These are phyloP conservation scores for Wickerhamomyces rabaulensis DNA, from an alignment of 805 yeast genomes.

Conservation along the genomic window DNA sequence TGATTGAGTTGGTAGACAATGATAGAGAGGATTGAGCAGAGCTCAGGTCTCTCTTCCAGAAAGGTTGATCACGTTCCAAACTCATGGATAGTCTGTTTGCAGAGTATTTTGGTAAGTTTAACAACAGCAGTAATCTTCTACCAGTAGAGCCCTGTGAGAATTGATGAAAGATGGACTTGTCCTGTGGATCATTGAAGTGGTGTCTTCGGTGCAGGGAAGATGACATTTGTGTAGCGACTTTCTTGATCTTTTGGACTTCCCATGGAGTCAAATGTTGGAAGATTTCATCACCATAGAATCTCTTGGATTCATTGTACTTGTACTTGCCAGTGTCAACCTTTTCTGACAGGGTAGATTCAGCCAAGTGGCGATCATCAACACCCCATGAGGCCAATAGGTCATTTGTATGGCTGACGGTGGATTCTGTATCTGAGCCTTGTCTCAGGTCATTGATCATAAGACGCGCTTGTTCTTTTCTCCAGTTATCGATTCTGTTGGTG, in stretches of 20 bases:
- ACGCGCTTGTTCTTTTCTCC: constrained; percentile 25
- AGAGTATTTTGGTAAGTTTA: constrained; percentile 16
- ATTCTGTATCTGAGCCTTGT: constrained; percentile 7
- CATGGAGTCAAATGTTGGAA: constrained; percentile 15
- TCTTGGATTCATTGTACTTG: constrained; percentile 4
- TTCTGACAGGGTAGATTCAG: neutral
- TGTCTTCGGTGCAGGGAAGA: constrained; percentile 16
- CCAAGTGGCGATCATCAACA: constrained; percentile 22
- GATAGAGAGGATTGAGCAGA: constrained; percentile 25
- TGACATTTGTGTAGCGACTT: constrained; percentile 20
- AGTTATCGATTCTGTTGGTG: constrained; percentile 21
- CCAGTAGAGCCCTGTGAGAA: constrained; percentile 5
- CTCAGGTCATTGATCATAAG: constrained; percentile 17
- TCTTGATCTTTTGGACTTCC: constrained; percentile 22
- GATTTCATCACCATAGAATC: constrained; percentile 25
- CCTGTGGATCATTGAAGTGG: neutral
- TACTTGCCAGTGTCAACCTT: constrained; percentile 2
- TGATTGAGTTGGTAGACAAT: constrained; percentile 19
- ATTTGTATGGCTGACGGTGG: constrained; percentile 6
- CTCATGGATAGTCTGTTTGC: constrained; percentile 11
- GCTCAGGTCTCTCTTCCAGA: constrained; percentile 22
- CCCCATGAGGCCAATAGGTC: constrained; percentile 31
- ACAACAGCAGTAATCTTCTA: constrained; percentile 17
- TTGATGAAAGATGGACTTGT: constrained; percentile 3
- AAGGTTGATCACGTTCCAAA: constrained; percentile 10